phyloP scores from a whole-genome alignment of 495 filamentous ascomycete genomes.

The Neohortaea acidophila region DNA sequence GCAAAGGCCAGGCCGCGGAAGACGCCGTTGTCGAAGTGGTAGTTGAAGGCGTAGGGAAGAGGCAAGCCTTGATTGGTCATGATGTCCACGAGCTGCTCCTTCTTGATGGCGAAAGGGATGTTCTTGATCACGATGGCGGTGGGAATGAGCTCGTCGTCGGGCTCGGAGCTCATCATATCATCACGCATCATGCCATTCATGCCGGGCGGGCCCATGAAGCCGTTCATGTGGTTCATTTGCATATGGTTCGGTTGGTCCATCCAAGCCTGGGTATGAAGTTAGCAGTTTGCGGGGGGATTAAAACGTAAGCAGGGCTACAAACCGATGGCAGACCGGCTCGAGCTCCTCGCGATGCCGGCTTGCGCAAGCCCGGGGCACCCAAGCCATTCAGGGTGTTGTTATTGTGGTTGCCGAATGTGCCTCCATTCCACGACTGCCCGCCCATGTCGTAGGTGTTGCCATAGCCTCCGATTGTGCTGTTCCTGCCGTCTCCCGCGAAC shows the following conservation, averaged over 20 bases:
- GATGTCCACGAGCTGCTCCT: slow-evolving; percentile 78
- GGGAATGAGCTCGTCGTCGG: slow-evolving; percentile 78
- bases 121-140: slow-evolving; percentile 99
- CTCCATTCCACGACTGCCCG: slow-evolving; percentile 46
- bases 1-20: slow-evolving; percentile 94
- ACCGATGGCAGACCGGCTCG: slow-evolving; percentile 45
- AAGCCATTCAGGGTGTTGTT: slow-evolving; percentile 38
- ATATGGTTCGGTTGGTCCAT: slow-evolving; percentile 43
- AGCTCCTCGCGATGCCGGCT: slow-evolving; percentile 34
- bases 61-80: slow-evolving; percentile 88
- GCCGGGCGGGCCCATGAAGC: slow-evolving; percentile 5
- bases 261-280: slow-evolving; percentile 31
- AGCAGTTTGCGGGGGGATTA: slow-evolving; percentile 6
- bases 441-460: slow-evolving; percentile 39
- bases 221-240: slow-evolving; percentile 19
- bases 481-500: slow-evolving; percentile 38
- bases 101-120: slow-evolving; percentile 95
- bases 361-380: slow-evolving; percentile 41
- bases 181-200: slow-evolving; percentile 28
- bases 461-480: slow-evolving; percentile 39
- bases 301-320: slow-evolving; percentile 15
- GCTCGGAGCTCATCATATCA: slow-evolving; percentile 37
- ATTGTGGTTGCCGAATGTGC: slow-evolving; percentile 27
- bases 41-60: slow-evolving; percentile 96
- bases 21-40: slow-evolving; percentile 96